Evolutionary conservation across 1,284 basidiomycete genomes (phyloP).

Genomic region (Pascua sp.): DNA sequence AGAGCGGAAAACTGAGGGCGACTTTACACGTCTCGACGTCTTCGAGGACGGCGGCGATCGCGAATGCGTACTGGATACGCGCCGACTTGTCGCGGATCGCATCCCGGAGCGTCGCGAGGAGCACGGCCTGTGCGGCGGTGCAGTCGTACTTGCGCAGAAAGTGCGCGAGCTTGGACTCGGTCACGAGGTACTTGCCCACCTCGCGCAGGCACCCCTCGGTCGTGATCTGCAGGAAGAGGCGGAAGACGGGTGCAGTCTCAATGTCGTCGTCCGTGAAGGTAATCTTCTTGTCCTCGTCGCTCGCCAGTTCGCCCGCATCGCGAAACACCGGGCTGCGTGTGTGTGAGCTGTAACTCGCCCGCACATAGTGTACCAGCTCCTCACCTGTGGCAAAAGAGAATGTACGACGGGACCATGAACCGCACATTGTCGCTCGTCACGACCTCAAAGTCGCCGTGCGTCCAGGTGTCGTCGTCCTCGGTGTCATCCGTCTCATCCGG

Average conservation of each 20-base stretch:
- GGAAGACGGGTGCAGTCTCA: not conserved
- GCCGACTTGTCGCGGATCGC: too few relatives aligned
- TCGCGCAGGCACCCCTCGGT: not conserved
- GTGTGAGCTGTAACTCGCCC: not conserved
- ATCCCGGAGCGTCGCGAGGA: not conserved
- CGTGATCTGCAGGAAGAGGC: not conserved
- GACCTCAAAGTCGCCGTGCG: slow-evolving; percentile 12
- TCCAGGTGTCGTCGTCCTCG: slow-evolving; percentile 10
- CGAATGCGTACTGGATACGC: too few relatives aligned
- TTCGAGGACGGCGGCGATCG: too few relatives aligned
- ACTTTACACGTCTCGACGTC: too few relatives aligned
- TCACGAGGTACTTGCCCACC: not conserved
- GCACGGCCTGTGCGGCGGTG: not conserved
- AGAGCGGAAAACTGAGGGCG: too few relatives aligned
- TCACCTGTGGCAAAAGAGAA: slow-evolving; percentile 11
- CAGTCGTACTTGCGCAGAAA: slow-evolving; percentile 1
- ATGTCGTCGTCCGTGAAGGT: not conserved
- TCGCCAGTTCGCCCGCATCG: not conserved
- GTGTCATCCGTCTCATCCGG: not conserved
- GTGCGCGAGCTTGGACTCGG: not conserved
- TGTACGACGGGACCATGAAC: slow-evolving; percentile 11
- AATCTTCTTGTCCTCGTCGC: too few relatives aligned
- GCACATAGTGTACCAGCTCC: not conserved
- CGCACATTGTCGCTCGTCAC: slow-evolving; percentile 8
- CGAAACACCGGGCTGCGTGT: slow-evolving; percentile 1